These are phyloP conservation scores for Rhizophora apiculata DNA, from an alignment of 345 rosid genomes.

Conservation along the genomic window DNA sequence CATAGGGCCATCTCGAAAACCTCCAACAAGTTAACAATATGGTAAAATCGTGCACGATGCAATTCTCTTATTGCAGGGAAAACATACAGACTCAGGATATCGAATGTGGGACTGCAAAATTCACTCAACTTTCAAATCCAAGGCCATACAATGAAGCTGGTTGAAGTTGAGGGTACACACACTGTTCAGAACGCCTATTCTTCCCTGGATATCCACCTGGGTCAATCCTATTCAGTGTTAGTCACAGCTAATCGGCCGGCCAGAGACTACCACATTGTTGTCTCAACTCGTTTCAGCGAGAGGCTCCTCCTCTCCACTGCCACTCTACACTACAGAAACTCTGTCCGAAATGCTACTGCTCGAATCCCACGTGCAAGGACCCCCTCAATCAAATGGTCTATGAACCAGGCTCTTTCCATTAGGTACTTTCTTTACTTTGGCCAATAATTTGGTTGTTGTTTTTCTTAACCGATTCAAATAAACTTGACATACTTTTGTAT, in stretches of 20 bases:
- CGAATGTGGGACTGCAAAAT: conserved; percentile 78
- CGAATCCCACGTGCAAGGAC: conserved; percentile 51
- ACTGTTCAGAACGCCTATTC: conserved; percentile 61
- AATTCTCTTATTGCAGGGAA: conserved; percentile 40
- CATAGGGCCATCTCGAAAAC: too few species aligned
- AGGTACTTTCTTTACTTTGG: conserved; percentile 27
- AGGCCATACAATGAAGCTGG: conserved; percentile 71
- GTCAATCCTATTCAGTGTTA: conserved; percentile 83
- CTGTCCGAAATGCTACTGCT: conserved; percentile 36
- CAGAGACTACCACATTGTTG: conserved; percentile 55
- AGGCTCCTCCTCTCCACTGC: conserved; percentile 41
- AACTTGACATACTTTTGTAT: neutral
- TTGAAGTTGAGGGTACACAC: conserved; percentile 93
- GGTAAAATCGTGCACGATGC: neutral
- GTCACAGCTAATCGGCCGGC: conserved; percentile 76
- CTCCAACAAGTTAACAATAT: neutral
- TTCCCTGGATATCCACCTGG: conserved; percentile 73
- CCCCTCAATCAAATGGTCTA: conserved; percentile 52
- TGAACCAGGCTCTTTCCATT: conserved; percentile 77
- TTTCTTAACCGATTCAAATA: neutral
- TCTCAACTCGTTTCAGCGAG: conserved; percentile 53
- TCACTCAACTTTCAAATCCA: conserved; percentile 64
- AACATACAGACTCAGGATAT: conserved; percentile 79
- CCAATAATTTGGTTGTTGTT: neutral
- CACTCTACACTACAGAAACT: conserved; percentile 67